These are phyloP conservation scores for Sporothrix variecibatus DNA, from an alignment of 2,329 filamentous ascomycete genomes.

Conservation along the genomic window DNA sequence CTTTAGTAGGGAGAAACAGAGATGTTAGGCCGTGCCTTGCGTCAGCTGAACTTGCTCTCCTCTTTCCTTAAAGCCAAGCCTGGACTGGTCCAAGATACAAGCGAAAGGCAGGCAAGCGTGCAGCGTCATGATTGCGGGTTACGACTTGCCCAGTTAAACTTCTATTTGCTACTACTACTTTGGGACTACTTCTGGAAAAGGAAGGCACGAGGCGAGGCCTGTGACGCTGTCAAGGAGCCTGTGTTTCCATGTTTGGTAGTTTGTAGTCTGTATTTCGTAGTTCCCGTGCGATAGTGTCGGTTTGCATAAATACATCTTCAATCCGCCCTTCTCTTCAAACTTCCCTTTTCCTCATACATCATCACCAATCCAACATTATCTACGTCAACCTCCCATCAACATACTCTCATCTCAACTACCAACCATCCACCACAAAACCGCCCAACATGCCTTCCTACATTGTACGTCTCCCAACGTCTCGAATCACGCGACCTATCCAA, in stretches of 20 bases:
- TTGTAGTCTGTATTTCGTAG: neutral
- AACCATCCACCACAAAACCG: neutral
- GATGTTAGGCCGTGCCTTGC: neutral
- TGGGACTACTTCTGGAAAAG: constrained; percentile 1
- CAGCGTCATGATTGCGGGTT: neutral
- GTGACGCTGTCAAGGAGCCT: neutral
- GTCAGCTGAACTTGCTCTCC: neutral
- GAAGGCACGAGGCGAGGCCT: constrained; percentile 1
- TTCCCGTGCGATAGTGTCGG: neutral
- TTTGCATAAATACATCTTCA: constrained; percentile 6
- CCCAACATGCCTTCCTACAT: constrained; percentile 34
- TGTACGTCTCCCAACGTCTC: constrained; percentile 21
- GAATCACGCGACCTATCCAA: neutral
- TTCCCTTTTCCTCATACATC: neutral
- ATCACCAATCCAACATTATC: neutral
- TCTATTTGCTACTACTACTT: neutral
- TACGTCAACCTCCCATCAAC: neutral
- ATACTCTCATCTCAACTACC: neutral
- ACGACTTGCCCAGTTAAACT: neutral
- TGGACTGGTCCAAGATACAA: neutral
- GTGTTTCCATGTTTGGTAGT: neutral
- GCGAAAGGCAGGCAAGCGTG: neutral
- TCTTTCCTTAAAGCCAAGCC: neutral
- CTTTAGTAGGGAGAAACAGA: neutral
- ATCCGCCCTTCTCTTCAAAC: neutral